Conservation (phyloP, 805 yeast species). For the Soucietia sequanensis region DNA sequence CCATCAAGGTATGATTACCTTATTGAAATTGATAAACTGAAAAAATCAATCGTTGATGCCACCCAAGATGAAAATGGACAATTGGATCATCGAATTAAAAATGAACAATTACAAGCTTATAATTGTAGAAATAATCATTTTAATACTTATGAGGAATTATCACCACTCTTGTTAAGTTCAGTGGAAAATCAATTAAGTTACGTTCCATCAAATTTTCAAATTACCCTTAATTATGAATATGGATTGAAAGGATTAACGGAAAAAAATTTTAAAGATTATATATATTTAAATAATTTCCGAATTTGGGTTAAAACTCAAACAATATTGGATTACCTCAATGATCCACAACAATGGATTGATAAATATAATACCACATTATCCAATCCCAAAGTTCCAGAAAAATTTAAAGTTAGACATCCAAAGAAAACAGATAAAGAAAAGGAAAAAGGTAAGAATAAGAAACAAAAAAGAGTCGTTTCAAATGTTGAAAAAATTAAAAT, state of each 20-base stretch:
- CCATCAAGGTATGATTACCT: conserved; percentile 19
- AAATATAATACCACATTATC: conserved; percentile 6
- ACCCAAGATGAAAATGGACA: conserved; percentile 5
- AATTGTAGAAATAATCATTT: conserved; percentile 65
- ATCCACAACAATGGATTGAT: conserved; percentile 18
- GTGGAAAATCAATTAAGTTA: conserved; percentile 52
- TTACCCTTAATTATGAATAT: conserved; percentile 29
- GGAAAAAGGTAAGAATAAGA: background rate
- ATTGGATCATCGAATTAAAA: conserved; percentile 13
- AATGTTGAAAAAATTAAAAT: conserved; percentile 12
- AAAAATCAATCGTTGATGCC: conserved; percentile 5
- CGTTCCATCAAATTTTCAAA: conserved; percentile 28
- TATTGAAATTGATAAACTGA: conserved; percentile 8
- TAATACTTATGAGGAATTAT: conserved; percentile 43
- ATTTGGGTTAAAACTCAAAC: conserved; percentile 46
- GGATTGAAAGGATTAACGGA: conserved; percentile 25
- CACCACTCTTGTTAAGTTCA: conserved; percentile 50
- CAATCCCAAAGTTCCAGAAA: background rate
- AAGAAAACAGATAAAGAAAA: background rate
- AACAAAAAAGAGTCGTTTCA: conserved; percentile 4
- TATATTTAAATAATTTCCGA: conserved; percentile 53
- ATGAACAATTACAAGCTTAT: conserved; percentile 15
- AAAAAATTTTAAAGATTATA: conserved; percentile 39
- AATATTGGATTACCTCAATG: conserved; percentile 23
- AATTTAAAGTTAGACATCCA: background rate